Conservation (phyloP, 2,329 filamentous ascomycete species). For the Fusarium globosum region DNA sequence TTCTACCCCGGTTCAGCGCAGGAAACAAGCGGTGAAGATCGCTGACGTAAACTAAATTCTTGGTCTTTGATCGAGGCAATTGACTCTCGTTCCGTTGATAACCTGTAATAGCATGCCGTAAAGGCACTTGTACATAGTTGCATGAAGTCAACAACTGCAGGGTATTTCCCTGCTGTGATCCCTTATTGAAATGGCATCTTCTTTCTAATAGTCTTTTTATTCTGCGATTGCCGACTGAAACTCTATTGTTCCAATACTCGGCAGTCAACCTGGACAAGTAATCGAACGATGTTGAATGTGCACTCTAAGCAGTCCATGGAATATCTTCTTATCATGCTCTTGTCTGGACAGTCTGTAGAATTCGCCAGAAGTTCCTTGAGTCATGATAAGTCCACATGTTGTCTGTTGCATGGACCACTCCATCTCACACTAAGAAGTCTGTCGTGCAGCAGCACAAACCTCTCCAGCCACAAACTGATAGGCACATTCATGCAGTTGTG, state of each 20-base stretch:
- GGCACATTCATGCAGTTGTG: neutral
- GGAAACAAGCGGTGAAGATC: constrained; percentile 15
- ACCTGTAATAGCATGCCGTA: neutral
- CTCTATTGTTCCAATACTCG: constrained; percentile 3
- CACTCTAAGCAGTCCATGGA: neutral
- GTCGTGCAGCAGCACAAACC: neutral
- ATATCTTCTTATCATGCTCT: neutral
- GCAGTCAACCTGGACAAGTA: neutral
- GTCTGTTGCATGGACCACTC: neutral
- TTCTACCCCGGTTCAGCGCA: neutral
- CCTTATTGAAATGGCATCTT: neutral
- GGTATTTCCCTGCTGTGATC: constrained; percentile 11
- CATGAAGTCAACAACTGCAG: neutral
- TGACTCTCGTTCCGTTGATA: neutral
- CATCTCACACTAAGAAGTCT: neutral
- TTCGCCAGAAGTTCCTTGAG: neutral
- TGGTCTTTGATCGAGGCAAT: neutral
- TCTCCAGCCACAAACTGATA: neutral
- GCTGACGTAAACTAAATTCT: neutral
- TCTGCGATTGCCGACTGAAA: constrained; percentile 2
- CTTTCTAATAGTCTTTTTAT: constrained; percentile 16
- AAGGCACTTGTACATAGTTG: neutral
- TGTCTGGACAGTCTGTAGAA: neutral
- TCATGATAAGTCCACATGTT: neutral
- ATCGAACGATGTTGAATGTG: neutral